phyloP scores from a whole-genome alignment of 2,329 filamentous ascomycete genomes.

The Rhinocladiella similis region DNA sequence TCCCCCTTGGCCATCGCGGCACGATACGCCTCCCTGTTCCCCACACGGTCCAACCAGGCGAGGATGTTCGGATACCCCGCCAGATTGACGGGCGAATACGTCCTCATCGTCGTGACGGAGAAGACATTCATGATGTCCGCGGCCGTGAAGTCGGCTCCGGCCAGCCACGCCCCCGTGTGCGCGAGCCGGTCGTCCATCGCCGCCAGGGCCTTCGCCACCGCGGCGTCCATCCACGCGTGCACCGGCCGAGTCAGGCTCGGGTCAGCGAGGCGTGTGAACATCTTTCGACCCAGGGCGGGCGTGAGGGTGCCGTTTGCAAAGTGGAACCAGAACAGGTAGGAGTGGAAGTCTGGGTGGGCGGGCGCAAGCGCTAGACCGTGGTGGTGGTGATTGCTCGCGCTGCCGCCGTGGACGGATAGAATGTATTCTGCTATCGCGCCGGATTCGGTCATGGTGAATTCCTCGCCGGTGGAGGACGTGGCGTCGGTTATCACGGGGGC shows the following conservation, averaged over 20 bases:
- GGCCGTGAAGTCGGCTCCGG: slow-evolving; percentile 63
- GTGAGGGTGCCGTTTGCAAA: slow-evolving; percentile 53
- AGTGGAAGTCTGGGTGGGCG: slow-evolving; percentile 52
- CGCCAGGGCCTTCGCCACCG: slow-evolving; percentile 42
- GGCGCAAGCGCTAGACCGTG: slow-evolving; percentile 50
- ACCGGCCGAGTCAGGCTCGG: slow-evolving; percentile 31
- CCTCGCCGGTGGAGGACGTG: slow-evolving; percentile 31
- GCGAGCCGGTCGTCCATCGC: slow-evolving; percentile 52
- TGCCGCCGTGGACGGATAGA: slow-evolving; percentile 53
- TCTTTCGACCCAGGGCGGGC: slow-evolving; percentile 39
- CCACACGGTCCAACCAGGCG: slow-evolving; percentile 48
- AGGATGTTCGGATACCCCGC: slow-evolving; percentile 46
- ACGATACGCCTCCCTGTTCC: slow-evolving; percentile 48
- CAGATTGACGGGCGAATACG: slow-evolving; percentile 50
- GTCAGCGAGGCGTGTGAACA: slow-evolving; percentile 41
- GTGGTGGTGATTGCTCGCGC: no score
- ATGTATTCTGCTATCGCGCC: slow-evolving; percentile 65
- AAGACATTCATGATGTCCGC: slow-evolving; percentile 67
- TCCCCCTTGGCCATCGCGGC: slow-evolving; percentile 53
- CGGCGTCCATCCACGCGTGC: slow-evolving; percentile 34
- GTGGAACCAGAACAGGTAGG: slow-evolving; percentile 67
- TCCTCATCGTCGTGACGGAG: slow-evolving; percentile 61
- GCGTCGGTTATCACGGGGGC: slow-evolving; percentile 62
- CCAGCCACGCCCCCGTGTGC: slow-evolving; percentile 50
- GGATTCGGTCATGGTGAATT: slow-evolving; percentile 57